These are phyloP conservation scores for Microstegium vimineum DNA, from an alignment of 176 grass and related monocot species.

Conservation along the genomic window DNA sequence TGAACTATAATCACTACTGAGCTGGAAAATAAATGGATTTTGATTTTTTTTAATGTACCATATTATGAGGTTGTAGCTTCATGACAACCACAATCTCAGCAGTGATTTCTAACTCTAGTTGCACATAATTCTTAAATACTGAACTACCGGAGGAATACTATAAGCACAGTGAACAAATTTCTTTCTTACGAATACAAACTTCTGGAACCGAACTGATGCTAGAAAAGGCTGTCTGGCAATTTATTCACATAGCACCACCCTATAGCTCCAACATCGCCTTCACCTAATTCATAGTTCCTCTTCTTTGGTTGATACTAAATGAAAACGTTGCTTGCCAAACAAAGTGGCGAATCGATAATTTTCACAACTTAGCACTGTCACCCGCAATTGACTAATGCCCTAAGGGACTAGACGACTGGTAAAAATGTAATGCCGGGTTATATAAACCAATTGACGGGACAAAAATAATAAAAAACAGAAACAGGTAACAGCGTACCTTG, in stretches of 20 bases:
- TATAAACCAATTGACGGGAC: background rate
- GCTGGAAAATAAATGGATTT: background rate
- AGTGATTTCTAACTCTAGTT: background rate
- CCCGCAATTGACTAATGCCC: background rate
- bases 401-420: background rate
- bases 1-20: background rate
- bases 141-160: background rate
- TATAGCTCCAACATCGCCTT: background rate
- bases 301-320: background rate
- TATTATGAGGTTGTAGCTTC: background rate
- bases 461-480: background rate
- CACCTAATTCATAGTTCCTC: background rate
- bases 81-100: background rate
- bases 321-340: background rate
- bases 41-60: no score
- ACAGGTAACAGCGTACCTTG: constrained; percentile 37
- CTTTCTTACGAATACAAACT: background rate
- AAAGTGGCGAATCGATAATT: background rate
- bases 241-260: background rate
- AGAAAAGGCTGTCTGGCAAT: background rate
- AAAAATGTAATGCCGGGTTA: background rate
- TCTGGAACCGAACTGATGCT: background rate
- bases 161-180: background rate
- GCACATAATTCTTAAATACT: background rate
- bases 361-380: background rate